Evolutionary conservation across 1,284 basidiomycete genomes (phyloP), one percentile per base, ranked within the genome.

Genomic region (Microbotryum saponariae): DNA sequence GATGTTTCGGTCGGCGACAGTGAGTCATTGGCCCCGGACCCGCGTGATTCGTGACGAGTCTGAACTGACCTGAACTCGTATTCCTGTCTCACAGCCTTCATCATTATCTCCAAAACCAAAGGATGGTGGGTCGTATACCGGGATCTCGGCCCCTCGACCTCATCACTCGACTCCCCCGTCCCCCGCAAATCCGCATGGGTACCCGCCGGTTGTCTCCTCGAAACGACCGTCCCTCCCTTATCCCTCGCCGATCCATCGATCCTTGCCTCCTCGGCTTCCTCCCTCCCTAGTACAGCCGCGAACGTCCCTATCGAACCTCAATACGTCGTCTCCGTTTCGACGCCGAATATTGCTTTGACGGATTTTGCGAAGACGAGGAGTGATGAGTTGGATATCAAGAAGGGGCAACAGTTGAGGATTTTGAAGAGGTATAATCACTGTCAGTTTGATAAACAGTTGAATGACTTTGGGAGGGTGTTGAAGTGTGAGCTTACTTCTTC

Each of bases 71-170:
- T 31, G 2, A 9, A 6, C 12, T 48, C 52, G 27, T 52, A 42
- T 37, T 56, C 5, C 67, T 91, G 87, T 42, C 87, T 87, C 44
- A 88, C 92, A 73, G 90, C 89, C 0, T 97, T 96, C 76, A 85
- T 97, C 68, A 94, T 97, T 72, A 79, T 96, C 58, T 90, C 89
- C 62, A 86, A 94, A 66, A 87, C 91, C 18, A 87, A 93, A 65
- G 96, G 96, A 0, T 98, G 96, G 96, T 99, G 94, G 91, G 89
- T 97, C 44, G 94, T 98, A 4, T 92, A 97, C 74, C 84, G 89
- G 42, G 96, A 98, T 75, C 72, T 2, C 58, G 64, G 23, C 86
- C 88, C 84, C 25, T 88, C 90, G 68, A 80, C 83, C 55, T 85
- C 87, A 50, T 42, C 56, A 90, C 90, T 89, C 86, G 92, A 87